These are phyloP conservation scores for Starmerella geochares DNA, from an alignment of 805 yeast genomes.

Conservation along the genomic window DNA sequence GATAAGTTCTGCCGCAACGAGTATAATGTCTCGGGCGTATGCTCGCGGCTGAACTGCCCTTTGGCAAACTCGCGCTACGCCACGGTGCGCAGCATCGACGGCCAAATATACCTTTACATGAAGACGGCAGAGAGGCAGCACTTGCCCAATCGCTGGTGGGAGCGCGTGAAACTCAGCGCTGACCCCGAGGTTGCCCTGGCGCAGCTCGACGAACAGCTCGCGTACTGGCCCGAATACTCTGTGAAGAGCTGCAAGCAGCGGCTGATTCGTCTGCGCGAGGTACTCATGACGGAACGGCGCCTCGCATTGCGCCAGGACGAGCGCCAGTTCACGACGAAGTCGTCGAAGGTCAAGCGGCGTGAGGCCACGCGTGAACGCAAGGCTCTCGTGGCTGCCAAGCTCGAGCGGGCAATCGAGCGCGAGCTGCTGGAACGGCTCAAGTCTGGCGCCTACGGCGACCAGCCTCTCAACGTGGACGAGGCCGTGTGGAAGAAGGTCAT, in stretches of 20 bases:
- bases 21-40: slow-evolving; percentile 88
- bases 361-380: slow-evolving; percentile 92
- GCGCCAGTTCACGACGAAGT: slow-evolving; percentile 83
- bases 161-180: slow-evolving; percentile 78
- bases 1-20: slow-evolving; percentile 94
- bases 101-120: slow-evolving; percentile 50
- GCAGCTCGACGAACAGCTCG: slow-evolving; percentile 77
- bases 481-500: slow-evolving; percentile 90
- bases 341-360: slow-evolving; percentile 89
- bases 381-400: slow-evolving; percentile 92
- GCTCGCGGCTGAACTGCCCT: slow-evolving; percentile 91
- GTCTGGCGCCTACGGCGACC: slow-evolving; percentile 97
- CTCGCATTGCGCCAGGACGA: slow-evolving; percentile 75
- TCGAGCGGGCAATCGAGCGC: slow-evolving; percentile 92
- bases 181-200: slow-evolving; percentile 78
- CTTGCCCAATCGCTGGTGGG: slow-evolving; percentile 91
- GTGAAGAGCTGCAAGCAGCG: slow-evolving; percentile 94
- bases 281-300: slow-evolving; percentile 89
- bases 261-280: slow-evolving; percentile 87
- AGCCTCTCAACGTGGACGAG: slow-evolving; percentile 93
- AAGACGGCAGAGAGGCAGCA: slow-evolving; percentile 97
- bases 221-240: slow-evolving; percentile 87
- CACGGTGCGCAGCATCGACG: slow-evolving; percentile 32
- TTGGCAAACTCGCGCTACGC: slow-evolving; percentile 54
- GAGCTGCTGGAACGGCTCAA: slow-evolving; percentile 88